Evolutionary conservation across 192 early-diverging fungal species (phyloP).

Genomic region (Tieghemiomyces parasiticus): DNA sequence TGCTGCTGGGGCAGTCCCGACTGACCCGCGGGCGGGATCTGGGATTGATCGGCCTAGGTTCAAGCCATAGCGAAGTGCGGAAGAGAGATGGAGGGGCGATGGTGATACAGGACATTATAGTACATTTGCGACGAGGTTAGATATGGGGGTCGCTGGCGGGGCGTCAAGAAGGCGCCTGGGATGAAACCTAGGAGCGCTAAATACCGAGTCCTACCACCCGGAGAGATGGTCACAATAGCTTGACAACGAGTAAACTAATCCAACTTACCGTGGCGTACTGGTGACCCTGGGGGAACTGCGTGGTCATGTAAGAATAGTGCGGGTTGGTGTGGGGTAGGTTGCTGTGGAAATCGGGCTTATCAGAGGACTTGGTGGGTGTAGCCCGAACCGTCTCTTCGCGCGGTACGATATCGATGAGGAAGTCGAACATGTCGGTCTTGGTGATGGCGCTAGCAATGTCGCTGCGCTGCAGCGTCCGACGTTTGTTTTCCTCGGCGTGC

Average conservation of each 20-base stretch:
- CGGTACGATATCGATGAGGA: constrained; percentile 94
- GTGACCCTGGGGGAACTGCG: background rate
- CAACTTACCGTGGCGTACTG: background rate
- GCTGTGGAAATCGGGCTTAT: background rate
- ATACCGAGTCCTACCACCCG: no score
- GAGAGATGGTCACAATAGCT: no score
- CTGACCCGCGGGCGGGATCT: background rate
- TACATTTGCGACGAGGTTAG: no score
- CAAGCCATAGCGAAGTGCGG: no score
- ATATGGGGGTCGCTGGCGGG: no score
- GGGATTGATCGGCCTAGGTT: background rate
- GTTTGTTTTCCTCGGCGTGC: constrained; percentile 93
- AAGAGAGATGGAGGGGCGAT: no score
- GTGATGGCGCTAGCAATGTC: constrained; percentile 82
- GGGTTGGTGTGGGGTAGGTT: background rate
- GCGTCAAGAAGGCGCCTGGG: no score
- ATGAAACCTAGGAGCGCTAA: no score
- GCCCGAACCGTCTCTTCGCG: constrained; percentile 46
- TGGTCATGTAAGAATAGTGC: constrained; percentile 7
- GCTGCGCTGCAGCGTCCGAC: constrained; percentile 82
- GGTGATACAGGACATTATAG: no score
- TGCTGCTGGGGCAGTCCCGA: background rate
- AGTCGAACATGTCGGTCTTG: constrained; percentile 93
- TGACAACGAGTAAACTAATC: no score
- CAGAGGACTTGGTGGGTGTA: background rate